phyloP scores from a whole-genome alignment of 768 basidiomycete species.

The Psilocybe sp. region DNA sequence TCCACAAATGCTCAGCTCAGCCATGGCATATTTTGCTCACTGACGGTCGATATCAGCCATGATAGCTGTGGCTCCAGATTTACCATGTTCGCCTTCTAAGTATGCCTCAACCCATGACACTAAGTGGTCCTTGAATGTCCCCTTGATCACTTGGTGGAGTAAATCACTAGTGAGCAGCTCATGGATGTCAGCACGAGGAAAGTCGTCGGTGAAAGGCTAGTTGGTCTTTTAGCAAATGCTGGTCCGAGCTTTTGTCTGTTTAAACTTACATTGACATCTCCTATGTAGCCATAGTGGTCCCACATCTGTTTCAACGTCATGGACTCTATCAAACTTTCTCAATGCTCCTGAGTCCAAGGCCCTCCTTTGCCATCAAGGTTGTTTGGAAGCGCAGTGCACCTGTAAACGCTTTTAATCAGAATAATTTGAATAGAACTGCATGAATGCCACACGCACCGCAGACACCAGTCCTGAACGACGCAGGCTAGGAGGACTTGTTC shows the following conservation, averaged over 20 bases:
- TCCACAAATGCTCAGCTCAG: too few species aligned
- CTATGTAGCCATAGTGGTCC: too few species aligned
- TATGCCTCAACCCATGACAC: slow-evolving; percentile 33
- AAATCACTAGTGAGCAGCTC: slow-evolving; percentile 28
- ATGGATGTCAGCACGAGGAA: slow-evolving; percentile 32
- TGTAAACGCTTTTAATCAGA: too few species aligned
- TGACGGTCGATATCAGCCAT: slow-evolving; percentile 30
- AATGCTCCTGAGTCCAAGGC: too few species aligned
- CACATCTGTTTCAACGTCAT: too few species aligned
- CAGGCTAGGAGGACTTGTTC: slow-evolving; percentile 31
- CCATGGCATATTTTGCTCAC: slow-evolving; percentile 16
- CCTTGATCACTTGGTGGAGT: slow-evolving; percentile 38
- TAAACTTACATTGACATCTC: slow-evolving; percentile 3
- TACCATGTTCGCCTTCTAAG: slow-evolving; percentile 16
- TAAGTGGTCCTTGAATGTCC: slow-evolving; percentile 39
- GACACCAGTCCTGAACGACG: slow-evolving; percentile 34
- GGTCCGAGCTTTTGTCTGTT: background rate
- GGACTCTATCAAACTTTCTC: too few species aligned
- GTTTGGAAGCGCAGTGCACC: too few species aligned
- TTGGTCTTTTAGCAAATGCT: background rate
- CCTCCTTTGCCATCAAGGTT: too few species aligned
- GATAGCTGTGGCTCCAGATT: slow-evolving; percentile 15
- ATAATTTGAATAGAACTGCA: background rate
- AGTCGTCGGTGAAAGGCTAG: slow-evolving; percentile 28
- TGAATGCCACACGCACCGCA: slow-evolving; percentile 17